A percentile compares a stretch with the other conserved stretches of the same genome.
These are phyloP conservation scores for Aspergillus sp. DNA, from an alignment of 2,329 filamentous ascomycete species.

Conservation along the genomic window DNA sequence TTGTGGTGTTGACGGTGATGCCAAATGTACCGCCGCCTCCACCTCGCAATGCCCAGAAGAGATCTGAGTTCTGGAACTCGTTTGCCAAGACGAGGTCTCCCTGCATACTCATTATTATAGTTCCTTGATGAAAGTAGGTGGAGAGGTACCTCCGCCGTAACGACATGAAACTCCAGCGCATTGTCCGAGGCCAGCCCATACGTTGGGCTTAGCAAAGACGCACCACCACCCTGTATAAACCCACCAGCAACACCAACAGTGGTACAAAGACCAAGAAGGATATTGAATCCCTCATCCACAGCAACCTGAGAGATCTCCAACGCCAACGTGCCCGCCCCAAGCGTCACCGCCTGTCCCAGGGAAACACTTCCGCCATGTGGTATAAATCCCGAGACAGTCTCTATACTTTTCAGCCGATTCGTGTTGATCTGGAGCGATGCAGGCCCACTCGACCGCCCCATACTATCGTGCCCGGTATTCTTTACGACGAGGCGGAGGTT, in stretches of 20 bases:
- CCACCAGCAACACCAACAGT: background rate
- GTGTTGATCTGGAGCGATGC: background rate
- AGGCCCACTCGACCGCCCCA: background rate
- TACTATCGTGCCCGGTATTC: background rate
- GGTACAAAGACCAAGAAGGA: background rate
- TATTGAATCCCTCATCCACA: background rate
- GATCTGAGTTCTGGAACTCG: constrained; percentile 19
- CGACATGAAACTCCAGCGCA: background rate
- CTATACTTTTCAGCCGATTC: background rate
- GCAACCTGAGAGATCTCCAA: background rate
- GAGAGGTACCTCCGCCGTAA: background rate
- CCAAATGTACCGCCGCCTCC: constrained; percentile 21
- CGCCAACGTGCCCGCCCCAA: background rate
- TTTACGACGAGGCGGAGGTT: background rate
- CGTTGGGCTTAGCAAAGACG: background rate
- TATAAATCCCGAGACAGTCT: background rate
- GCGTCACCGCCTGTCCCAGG: background rate
- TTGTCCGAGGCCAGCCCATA: background rate
- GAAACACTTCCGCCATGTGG: background rate
- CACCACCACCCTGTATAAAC: background rate
- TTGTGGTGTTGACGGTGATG: constrained; percentile 16
- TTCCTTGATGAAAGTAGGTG: no score
- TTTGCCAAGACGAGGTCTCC: constrained; percentile 11
- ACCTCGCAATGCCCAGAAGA: constrained; percentile 22
- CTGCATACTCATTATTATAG: background rate